Base-by-base conservation (phyloP, 805 yeast species). In the Candida bentonensis region DNA sequence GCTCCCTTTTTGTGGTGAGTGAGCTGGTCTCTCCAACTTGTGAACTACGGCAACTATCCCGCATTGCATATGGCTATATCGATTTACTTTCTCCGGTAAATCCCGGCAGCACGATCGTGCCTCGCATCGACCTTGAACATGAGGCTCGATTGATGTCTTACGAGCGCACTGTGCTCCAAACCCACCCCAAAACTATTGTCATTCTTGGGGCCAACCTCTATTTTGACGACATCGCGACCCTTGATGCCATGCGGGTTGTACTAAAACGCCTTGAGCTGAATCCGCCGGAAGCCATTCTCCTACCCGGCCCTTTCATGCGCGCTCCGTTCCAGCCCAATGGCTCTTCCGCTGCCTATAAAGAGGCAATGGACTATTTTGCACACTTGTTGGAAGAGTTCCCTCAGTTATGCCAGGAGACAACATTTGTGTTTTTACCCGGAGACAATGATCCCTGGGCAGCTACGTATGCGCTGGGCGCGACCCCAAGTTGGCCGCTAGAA, bases 401-500 rank as follows among this genome's bases (percentile, higher is more conserved):
- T 0, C 56, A 59, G 3, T 61, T 86, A 4, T 63, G 77, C 13
- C 56, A 64, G 4, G 56, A 63, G 4, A 69, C 82, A 23, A 77
- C 80, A 43, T 60, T 92, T 23, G 63, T 86, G 1, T 74, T 92
- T 47, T 66, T 89, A 1, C 96, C 97, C 0, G 97, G 98, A 1
- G 75, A 76, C 36, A 82, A 85, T 52, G 99, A 92, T 62, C 96
- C 96, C 0, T 92, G 97, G 96, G 78, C 79, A 27, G 74, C 92
- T 1, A 67, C 79, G 44, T 73, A 72, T 41, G 71, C 82, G 1
- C 68, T 79, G 42, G 87, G 89, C 3, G 67, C 78, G 0, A 50
- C 63, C 1, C 61, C 74, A 0, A 49, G 70, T 5, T 78, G 85
- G 78, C 98, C 98, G 0, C 82, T 80, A 54, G 65, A 68, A 17